phyloP scores from a whole-genome alignment of 177 flowering plant species.

The Vitis hybrid region DNA sequence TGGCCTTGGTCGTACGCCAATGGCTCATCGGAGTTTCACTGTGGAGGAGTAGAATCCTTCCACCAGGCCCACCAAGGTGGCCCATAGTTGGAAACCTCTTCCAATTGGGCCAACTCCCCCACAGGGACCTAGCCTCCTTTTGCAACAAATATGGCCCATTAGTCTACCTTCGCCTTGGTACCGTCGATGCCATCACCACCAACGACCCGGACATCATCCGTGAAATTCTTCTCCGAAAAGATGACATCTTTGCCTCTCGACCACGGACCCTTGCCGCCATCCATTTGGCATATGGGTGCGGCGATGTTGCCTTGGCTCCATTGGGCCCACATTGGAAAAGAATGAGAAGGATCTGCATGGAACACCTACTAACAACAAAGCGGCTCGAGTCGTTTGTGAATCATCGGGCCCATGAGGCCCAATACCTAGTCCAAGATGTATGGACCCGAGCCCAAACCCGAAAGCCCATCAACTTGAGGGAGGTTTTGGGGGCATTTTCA shows the following conservation, averaged over 20 bases:
- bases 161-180: conserved; percentile 79
- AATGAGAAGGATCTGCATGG: conserved; percentile 94
- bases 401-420: conserved; percentile 78
- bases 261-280: conserved; percentile 81
- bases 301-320: conserved; percentile 93
- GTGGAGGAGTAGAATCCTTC: conserved; percentile 37
- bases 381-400: conserved; percentile 69
- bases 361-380: conserved; percentile 73
- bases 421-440: conserved; percentile 65
- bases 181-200: conserved; percentile 87
- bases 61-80: conserved; percentile 90
- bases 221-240: conserved; percentile 78
- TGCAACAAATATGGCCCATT: conserved; percentile 76
- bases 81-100: conserved; percentile 93
- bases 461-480: conserved; percentile 66
- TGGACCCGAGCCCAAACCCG: conserved; percentile 39
- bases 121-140: conserved; percentile 66
- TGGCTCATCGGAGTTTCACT: not conserved
- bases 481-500: conserved; percentile 86
- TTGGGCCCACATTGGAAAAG: conserved; percentile 89
- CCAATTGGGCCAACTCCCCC: conserved; percentile 79
- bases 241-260: conserved; percentile 83
- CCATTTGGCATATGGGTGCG: conserved; percentile 82
- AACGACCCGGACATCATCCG: conserved; percentile 79
- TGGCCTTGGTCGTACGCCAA: conserved; percentile 8